Conservation (phyloP, 768 basidiomycete genomes). For the Boletus barrowsii region DNA sequence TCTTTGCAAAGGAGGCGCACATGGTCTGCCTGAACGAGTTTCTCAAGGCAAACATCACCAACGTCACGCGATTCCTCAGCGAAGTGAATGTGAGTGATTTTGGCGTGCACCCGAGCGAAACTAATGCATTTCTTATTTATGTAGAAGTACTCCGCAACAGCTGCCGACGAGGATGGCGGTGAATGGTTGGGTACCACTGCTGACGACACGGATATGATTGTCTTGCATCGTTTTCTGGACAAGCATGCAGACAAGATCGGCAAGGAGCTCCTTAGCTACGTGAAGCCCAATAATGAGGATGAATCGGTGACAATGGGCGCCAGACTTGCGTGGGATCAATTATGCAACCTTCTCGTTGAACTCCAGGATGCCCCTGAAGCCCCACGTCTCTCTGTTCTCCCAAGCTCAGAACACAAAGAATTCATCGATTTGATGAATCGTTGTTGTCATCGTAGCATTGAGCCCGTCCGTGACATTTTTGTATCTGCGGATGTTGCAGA, state of each 20-base stretch:
- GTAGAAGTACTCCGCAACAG: conserved; percentile 43
- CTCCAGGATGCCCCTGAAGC: conserved; percentile 67
- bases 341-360: conserved; percentile 79
- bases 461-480: conserved; percentile 66
- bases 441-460: conserved; percentile 55
- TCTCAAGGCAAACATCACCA: conserved; percentile 63
- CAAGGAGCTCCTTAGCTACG: conserved; percentile 75
- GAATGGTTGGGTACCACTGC: conserved; percentile 75
- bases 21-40: conserved; percentile 82
- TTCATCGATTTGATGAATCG: conserved; percentile 67
- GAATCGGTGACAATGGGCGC: conserved; percentile 55
- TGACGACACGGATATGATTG: conserved; percentile 81
- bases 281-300: conserved; percentile 56
- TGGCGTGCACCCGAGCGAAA: not conserved
- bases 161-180: conserved; percentile 59
- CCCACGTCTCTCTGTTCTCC: conserved; percentile 52
- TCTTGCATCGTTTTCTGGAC: conserved; percentile 80
- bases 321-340: conserved; percentile 80
- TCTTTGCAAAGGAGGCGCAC: conserved; percentile 87
- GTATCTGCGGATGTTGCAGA: conserved; percentile 46
- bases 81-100: conserved; percentile 58
- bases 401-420: conserved; percentile 54
- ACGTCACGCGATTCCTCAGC: conserved; percentile 73
- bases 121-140: not conserved
- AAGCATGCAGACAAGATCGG: conserved; percentile 86